Conservation (phyloP, 2,329 filamentous ascomycete species). For the Cyphellophora europaea region DNA sequence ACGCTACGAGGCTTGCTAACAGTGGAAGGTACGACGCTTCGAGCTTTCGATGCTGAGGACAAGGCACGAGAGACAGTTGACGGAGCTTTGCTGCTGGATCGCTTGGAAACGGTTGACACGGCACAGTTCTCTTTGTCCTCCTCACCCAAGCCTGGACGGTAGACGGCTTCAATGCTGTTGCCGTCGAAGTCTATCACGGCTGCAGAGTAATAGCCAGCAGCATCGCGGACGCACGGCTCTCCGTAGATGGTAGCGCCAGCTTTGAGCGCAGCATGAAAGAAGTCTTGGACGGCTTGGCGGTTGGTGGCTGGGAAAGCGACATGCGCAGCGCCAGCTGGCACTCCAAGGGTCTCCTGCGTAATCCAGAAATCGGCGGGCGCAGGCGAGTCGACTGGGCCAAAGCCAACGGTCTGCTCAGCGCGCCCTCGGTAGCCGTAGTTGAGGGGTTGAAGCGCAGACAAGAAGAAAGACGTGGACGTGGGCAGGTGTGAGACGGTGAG, state of each 20-base stretch:
- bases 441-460: conserved; percentile 66
- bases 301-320: conserved; percentile 62
- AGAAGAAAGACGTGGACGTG: conserved; percentile 73
- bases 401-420: conserved; percentile 51
- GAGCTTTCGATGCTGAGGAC: conserved; percentile 3
- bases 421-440: conserved; percentile 63
- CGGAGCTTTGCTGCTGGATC: conserved; percentile 10
- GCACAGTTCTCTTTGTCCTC: no score
- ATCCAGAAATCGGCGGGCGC: conserved; percentile 53
- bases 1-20: no score
- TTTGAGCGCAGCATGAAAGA: conserved; percentile 60
- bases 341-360: conserved; percentile 48
- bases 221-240: conserved; percentile 44
- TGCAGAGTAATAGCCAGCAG: conserved; percentile 51
- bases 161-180: conserved; percentile 73
- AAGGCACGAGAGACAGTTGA: conserved; percentile 6
- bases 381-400: conserved; percentile 38
- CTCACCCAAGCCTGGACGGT: conserved; percentile 57
- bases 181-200: conserved; percentile 69
- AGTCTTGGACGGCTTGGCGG: conserved; percentile 57
- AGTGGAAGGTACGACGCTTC: no score
- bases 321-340: conserved; percentile 46
- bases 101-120: neutral
- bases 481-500: conserved; percentile 68
- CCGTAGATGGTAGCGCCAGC: conserved; percentile 54